Percentiles rank a stretch among this genome's conserved stretches.
Evolutionary conservation across 192 early-diverging fungal species (phyloP).

Genomic region (Rhizophagus prolifer): DNA sequence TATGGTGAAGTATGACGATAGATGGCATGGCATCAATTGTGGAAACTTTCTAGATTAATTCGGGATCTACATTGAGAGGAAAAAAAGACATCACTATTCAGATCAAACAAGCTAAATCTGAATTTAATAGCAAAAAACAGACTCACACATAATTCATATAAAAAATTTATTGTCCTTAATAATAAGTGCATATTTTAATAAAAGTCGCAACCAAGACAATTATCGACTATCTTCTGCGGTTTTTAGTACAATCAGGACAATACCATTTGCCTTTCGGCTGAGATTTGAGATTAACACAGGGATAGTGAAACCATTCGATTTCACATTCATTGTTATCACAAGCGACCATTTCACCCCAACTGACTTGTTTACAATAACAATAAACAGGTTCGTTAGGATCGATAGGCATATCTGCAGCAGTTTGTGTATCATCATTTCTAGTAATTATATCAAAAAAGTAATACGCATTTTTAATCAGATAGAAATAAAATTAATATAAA

Average conservation of each 20-base stretch:
- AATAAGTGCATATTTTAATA: too few species aligned
- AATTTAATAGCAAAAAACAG: too few species aligned
- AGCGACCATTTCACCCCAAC: slow-evolving; percentile 97
- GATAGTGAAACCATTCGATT: slow-evolving; percentile 98
- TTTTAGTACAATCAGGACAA: slow-evolving; percentile 77
- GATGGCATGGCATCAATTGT: too few species aligned
- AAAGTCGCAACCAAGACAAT: background rate
- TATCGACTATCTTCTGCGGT: slow-evolving; percentile 44
- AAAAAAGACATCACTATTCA: too few species aligned
- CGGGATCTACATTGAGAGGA: too few species aligned
- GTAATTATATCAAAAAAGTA: background rate
- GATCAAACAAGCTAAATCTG: too few species aligned
- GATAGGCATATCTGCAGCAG: slow-evolving; percentile 66
- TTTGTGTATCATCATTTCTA: slow-evolving; percentile 34
- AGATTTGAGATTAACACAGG: slow-evolving; percentile 84
- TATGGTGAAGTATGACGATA: too few species aligned
- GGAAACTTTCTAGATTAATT: too few species aligned
- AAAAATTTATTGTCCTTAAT: too few species aligned
- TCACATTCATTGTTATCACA: slow-evolving; percentile 93
- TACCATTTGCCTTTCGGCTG: slow-evolving; percentile 96
- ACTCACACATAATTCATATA: too few species aligned
- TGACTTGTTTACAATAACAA: slow-evolving; percentile 94
- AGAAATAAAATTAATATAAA: background rate
- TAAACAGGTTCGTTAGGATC: slow-evolving; percentile 97
- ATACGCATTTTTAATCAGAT: background rate